Percentiles rank a stretch among this genome's conserved stretches.
phyloP scores from a whole-genome alignment of 345 rosid species.

The Heritiera fomes region DNA sequence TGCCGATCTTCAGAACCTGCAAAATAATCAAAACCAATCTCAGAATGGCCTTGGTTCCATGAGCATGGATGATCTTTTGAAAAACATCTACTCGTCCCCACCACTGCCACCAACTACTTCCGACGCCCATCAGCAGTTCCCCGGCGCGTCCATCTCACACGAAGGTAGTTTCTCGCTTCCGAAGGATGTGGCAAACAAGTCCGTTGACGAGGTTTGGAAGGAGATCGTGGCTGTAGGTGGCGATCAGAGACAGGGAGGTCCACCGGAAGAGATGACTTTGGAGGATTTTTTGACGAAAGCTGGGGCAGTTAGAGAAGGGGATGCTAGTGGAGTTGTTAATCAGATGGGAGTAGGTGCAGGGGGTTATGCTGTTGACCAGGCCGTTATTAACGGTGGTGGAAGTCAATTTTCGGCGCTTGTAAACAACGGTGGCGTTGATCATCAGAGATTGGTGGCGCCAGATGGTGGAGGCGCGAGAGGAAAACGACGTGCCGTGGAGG shows the following conservation, averaged over 20 bases:
- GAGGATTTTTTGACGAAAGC: conserved; percentile 60
- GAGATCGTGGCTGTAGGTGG: conserved; percentile 44
- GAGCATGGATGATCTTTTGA: conserved; percentile 54
- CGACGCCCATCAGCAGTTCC: not conserved
- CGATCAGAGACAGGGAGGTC: conserved; percentile 24
- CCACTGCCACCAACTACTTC: conserved; percentile 10
- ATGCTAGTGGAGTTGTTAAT: conserved; percentile 31
- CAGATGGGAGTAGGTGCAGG: conserved; percentile 24
- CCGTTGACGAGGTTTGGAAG: conserved; percentile 64
- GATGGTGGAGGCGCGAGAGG: conserved; percentile 46
- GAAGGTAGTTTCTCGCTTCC: conserved; percentile 16
- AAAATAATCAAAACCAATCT: conserved; percentile 17
- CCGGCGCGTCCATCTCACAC: conserved; percentile 18
- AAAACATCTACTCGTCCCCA: conserved; percentile 46
- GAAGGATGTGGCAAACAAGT: conserved; percentile 27
- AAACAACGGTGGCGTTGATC: conserved; percentile 17
- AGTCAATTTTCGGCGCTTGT: conserved; percentile 30
- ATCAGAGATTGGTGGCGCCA: conserved; percentile 20
- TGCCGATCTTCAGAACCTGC: conserved; percentile 57
- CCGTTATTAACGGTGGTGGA: conserved; percentile 22
- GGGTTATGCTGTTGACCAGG: conserved; percentile 24
- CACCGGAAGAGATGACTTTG: conserved; percentile 40
- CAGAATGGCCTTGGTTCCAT: conserved; percentile 22
- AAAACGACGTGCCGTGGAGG: conserved; percentile 52
- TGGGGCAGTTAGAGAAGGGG: conserved; percentile 52